Percentiles rank a stretch among this genome's conserved stretches.
Evolutionary conservation across 2,329 filamentous ascomycete genomes (phyloP).

Genomic region (Juglanconis sp.): DNA sequence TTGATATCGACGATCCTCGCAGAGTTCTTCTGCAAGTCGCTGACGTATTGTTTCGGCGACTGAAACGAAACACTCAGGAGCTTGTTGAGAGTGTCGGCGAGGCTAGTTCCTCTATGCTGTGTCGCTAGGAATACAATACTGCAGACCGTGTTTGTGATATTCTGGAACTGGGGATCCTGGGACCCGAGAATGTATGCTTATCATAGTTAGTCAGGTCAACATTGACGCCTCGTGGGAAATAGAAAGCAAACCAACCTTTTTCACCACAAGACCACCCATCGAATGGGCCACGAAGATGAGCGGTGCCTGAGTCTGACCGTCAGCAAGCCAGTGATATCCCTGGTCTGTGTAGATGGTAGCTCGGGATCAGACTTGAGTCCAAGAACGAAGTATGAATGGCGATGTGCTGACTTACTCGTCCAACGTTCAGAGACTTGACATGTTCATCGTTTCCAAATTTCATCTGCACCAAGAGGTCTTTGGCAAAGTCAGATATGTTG

Average conservation of each 20-base stretch:
- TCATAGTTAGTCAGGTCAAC: not conserved
- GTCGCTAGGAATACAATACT: slow-evolving; percentile 26
- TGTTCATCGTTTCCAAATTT: slow-evolving; percentile 12
- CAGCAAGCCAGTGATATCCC: slow-evolving; percentile 11
- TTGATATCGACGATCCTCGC: not conserved
- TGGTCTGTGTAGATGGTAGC: not conserved
- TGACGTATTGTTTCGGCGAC: not conserved
- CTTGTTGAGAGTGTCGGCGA: slow-evolving; percentile 23
- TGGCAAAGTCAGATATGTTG: slow-evolving; percentile 23
- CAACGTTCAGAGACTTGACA: not conserved
- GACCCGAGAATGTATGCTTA: slow-evolving; percentile 19
- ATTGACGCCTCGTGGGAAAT: too few relatives aligned
- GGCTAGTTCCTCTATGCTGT: slow-evolving; percentile 24
- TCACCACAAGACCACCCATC: slow-evolving; percentile 26
- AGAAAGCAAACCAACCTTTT: slow-evolving; percentile 18
- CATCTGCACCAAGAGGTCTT: slow-evolving; percentile 23
- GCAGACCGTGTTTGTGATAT: slow-evolving; percentile 20
- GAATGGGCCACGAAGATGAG: slow-evolving; percentile 25
- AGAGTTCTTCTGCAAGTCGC: not conserved
- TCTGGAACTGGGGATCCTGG: slow-evolving; percentile 21
- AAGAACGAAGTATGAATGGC: not conserved
- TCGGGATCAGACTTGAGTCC: too few relatives aligned
- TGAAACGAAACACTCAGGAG: slow-evolving; percentile 4
- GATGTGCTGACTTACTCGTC: not conserved
- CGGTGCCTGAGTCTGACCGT: slow-evolving; percentile 20